Evolutionary conservation across 345 rosid genomes (phyloP).

Genomic region (Moringa oleifera): DNA sequence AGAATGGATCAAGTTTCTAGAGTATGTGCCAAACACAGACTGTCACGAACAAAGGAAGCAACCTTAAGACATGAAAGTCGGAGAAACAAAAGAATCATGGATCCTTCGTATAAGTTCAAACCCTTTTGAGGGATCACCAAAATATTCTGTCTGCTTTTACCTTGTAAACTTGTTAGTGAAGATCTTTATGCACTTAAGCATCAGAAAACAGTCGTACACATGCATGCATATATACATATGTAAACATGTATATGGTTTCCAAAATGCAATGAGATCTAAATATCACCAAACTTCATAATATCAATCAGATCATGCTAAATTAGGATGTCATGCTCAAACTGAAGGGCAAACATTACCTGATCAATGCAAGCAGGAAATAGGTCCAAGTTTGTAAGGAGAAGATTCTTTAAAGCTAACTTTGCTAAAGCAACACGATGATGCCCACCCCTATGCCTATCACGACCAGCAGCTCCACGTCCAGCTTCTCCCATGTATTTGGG

Average conservation of each 20-base stretch:
- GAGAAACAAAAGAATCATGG: not conserved
- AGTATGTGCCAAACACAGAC: not conserved
- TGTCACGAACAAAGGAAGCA: not conserved
- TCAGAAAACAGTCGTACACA: not conserved
- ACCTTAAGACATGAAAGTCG: not conserved
- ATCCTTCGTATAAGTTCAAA: not conserved
- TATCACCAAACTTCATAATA: not conserved
- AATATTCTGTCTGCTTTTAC: not conserved
- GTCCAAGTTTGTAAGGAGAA: constrained; percentile 94
- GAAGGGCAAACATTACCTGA: constrained; percentile 54
- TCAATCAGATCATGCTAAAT: not conserved
- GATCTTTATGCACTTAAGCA: not conserved
- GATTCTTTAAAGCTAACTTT: constrained; percentile 90
- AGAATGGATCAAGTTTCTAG: too few relatives aligned
- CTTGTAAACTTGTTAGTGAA: not conserved
- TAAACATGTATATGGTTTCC: not conserved
- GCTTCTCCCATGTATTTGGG: constrained; percentile 82
- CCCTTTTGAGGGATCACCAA: not conserved
- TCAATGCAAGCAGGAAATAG: constrained; percentile 97
- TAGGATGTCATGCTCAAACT: not conserved
- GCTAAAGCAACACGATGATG: constrained; percentile 94
- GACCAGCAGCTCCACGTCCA: constrained; percentile 76
- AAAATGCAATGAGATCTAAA: not conserved
- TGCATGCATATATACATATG: not conserved
- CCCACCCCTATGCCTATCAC: constrained; percentile 80